Evolutionary conservation across 441 rosid species (phyloP), one percentile per base, ranked within the genome.

Genomic region (Aquilaria agallochum): DNA sequence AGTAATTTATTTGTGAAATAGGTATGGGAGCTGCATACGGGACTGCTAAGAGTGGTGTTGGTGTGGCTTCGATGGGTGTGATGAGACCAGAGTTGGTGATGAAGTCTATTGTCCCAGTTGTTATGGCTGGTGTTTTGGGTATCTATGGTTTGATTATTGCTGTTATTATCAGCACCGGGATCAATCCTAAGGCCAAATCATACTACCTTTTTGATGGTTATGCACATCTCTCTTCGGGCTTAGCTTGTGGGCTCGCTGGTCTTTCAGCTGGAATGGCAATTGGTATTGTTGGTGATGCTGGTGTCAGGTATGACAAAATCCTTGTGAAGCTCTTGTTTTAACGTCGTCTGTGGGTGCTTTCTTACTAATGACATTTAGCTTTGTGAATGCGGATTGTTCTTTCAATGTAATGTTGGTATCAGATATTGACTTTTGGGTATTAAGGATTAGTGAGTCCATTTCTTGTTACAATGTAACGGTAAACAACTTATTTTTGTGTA

Each of bases 101-200:
- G 93, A 86, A 84, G 63, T 86, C 90, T 3, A 86, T 86, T 52
- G 92, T 84, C 32, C 92, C 86, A 2, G 88, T 87, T 61, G 89
- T 87, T 60, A 83, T 87, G 93, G 93, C 93, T 69, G 86, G 93
- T 66, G 90, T 87, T 15, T 71, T 87, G 86, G 93, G 93, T 72
- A 87, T 87, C 32, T 87, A 84, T 31, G 89, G 93, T 11, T 79
- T 87, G 83, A 87, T 87, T 60, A 87, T 84, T 66, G 93, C 88
- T 32, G 89, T 83, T 50, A 86, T 86, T 68, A 84, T 86, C 60
- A 86, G 87, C 72, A 86, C 89, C 8, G 86, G 87, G n/a, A 84
- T 87, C 59, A 87, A 87, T 66, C 89, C 89, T 0, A 83, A 83
- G 69, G 85, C 84, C 62, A 77, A 76, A 62, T 72, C 84, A 9